Conservation (phyloP, 108 stramenopile species). For the Skeletonema menzelii region DNA sequence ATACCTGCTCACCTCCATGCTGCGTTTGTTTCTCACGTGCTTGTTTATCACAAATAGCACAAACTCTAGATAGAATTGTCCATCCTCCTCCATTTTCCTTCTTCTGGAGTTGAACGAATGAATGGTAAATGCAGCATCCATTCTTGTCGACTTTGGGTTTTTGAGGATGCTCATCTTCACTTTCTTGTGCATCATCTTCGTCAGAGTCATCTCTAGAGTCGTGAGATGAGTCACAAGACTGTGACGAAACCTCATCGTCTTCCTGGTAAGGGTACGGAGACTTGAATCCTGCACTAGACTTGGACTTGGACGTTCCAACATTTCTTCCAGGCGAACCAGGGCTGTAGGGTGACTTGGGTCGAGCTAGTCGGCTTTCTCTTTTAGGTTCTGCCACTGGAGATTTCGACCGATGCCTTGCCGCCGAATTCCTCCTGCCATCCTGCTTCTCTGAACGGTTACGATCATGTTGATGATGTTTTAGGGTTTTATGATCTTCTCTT, state of each 20-base stretch:
- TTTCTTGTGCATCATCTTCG: not conserved
- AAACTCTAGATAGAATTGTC: not conserved
- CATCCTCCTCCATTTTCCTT: not conserved
- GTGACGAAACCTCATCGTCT: not conserved
- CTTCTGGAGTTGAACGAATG: not conserved
- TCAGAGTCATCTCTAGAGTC: not conserved
- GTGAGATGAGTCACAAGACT: not conserved
- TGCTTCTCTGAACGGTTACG: too few species aligned
- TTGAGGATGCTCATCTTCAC: not conserved
- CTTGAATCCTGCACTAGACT: not conserved
- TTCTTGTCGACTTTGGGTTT: not conserved
- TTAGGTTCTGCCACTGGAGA: too few species aligned
- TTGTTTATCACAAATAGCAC: not conserved
- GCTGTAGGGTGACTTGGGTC: too few species aligned
- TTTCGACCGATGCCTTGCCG: too few species aligned
- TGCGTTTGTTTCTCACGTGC: too few species aligned
- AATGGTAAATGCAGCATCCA: not conserved
- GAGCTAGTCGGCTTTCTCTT: too few species aligned
- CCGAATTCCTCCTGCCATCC: too few species aligned
- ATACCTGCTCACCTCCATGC: not conserved
- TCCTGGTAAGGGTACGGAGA: not conserved
- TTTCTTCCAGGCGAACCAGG: not conserved
- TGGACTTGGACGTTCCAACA: too few species aligned
- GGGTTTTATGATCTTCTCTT: too few species aligned
- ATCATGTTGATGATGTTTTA: too few species aligned